Percentiles rank a stretch among this genome's conserved stretches.
Conservation (phyloP, 352 stramenopile genomes). For the Pythium pyrilobum region DNA sequence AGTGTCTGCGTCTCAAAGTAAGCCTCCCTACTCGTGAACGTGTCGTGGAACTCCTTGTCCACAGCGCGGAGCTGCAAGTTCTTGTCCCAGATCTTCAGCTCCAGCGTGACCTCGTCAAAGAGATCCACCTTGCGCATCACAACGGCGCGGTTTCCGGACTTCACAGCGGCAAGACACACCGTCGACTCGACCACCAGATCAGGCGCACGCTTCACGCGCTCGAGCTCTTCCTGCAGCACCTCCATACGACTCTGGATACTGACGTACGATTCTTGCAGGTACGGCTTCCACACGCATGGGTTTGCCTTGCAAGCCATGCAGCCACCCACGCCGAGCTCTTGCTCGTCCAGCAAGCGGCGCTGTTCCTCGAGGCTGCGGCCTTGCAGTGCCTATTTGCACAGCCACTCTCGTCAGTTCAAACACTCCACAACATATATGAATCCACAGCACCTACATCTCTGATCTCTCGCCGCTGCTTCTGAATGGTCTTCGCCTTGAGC, state of each 20-base stretch:
- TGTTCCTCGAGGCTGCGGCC: slow-evolving; percentile 61
- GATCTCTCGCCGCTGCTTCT: slow-evolving; percentile 72
- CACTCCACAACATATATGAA: neutral
- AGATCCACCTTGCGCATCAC: slow-evolving; percentile 60
- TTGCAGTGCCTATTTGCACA: slow-evolving; percentile 24
- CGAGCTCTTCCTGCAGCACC: slow-evolving; percentile 55
- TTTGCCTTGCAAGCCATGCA: slow-evolving; percentile 82
- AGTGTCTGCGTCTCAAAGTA: slow-evolving; percentile 89
- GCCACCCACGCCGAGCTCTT: slow-evolving; percentile 61
- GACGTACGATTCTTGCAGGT: slow-evolving; percentile 43
- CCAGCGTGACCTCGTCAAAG: slow-evolving; percentile 65
- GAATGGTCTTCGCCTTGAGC: slow-evolving; percentile 51
- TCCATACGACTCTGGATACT: slow-evolving; percentile 59
- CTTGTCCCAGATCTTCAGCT: slow-evolving; percentile 64
- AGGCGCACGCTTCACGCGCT: slow-evolving; percentile 55
- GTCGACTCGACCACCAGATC: slow-evolving; percentile 46
- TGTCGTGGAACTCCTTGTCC: slow-evolving; percentile 92
- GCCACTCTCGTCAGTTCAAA: slow-evolving; percentile 1
- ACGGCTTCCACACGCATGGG: slow-evolving; percentile 58
- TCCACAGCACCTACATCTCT: slow-evolving; percentile 43
- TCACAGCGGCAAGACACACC: slow-evolving; percentile 58
- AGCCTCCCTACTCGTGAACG: slow-evolving; percentile 68
- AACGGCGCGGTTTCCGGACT: slow-evolving; percentile 40
- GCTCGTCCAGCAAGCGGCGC: slow-evolving; percentile 48
- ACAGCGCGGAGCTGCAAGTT: slow-evolving; percentile 69